Percentiles rank a stretch among this genome's conserved stretches.
phyloP scores from a whole-genome alignment of 2,329 filamentous ascomycete genomes.

The Aspergillus quadricinctus region DNA sequence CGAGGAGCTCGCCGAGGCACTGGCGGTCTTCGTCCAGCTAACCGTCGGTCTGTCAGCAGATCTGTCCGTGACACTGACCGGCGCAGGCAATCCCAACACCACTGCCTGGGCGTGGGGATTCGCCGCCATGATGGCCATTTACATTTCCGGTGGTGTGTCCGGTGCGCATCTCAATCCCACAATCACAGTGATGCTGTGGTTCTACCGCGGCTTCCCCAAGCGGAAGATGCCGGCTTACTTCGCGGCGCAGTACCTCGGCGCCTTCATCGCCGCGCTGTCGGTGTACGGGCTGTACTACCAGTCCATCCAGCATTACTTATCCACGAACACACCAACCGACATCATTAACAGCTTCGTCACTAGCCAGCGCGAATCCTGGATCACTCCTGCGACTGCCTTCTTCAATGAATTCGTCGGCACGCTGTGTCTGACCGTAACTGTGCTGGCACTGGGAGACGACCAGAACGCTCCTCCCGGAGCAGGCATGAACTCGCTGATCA shows the following conservation, averaged over 20 bases:
- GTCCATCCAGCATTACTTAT: conserved; percentile 31
- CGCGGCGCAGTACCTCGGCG: conserved; percentile 50
- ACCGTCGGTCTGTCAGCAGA: conserved; percentile 50
- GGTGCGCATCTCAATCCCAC: conserved; percentile 46
- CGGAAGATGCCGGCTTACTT: conserved; percentile 49
- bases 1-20: conserved; percentile 51
- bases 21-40: conserved; percentile 42
- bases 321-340: conserved; percentile 20
- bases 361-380: conserved; percentile 37
- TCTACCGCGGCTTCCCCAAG: conserved; percentile 52
- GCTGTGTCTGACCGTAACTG: conserved; percentile 36
- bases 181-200: conserved; percentile 43
- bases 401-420: conserved; percentile 48
- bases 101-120: conserved; percentile 51
- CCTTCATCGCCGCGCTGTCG: conserved; percentile 47
- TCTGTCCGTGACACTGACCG: conserved; percentile 40
- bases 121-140: conserved; percentile 50
- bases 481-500: conserved; percentile 49
- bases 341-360: conserved; percentile 45
- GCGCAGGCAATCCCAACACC: conserved; percentile 42
- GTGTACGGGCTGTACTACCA: conserved; percentile 42
- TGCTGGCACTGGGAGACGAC: conserved; percentile 46
- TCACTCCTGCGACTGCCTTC: conserved; percentile 39
- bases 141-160: conserved; percentile 46
- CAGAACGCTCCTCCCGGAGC: conserved; percentile 47